A percentile compares a stretch with the other conserved stretches of the same genome.
Evolutionary conservation across 164 flowering plant species (phyloP).

Genomic region (Kingdonia uniflora): DNA sequence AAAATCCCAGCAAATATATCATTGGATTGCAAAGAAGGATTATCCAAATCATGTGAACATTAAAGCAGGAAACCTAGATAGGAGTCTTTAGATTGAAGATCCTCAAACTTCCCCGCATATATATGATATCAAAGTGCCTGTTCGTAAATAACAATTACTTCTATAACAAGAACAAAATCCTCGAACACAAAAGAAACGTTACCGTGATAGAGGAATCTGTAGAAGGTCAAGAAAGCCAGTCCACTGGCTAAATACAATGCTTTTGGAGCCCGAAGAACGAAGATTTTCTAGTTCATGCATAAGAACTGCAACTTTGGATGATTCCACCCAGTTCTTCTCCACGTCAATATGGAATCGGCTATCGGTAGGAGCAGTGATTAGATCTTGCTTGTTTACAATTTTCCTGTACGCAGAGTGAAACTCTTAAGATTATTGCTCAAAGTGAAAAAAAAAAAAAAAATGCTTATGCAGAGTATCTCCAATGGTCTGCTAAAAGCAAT

Average conservation of each 20-base stretch:
- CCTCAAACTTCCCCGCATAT: conserved; percentile 2
- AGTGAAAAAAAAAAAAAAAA: background rate
- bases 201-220: conserved; percentile 91
- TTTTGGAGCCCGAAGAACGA: conserved; percentile 64
- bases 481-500: no score
- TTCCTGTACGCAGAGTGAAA: conserved; percentile 40
- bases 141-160: no score
- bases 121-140: no score
- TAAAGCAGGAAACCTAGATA: no score
- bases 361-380: conserved; percentile 85
- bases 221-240: conserved; percentile 92
- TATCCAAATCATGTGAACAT: no score
- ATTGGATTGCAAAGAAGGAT: no score
- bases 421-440: background rate
- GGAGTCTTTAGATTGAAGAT: background rate
- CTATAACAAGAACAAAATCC: no score
- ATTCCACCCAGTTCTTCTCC: conserved; percentile 96
- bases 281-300: conserved; percentile 64
- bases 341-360: conserved; percentile 81
- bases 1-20: no score
- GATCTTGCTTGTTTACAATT: conserved; percentile 58
- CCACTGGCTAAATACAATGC: conserved; percentile 98
- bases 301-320: conserved; percentile 63
- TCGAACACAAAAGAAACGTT: conserved; percentile 5
- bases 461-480: no score